Evolutionary conservation across 805 yeast genomes (phyloP).

Genomic region (Suhomyces prunicola): DNA sequence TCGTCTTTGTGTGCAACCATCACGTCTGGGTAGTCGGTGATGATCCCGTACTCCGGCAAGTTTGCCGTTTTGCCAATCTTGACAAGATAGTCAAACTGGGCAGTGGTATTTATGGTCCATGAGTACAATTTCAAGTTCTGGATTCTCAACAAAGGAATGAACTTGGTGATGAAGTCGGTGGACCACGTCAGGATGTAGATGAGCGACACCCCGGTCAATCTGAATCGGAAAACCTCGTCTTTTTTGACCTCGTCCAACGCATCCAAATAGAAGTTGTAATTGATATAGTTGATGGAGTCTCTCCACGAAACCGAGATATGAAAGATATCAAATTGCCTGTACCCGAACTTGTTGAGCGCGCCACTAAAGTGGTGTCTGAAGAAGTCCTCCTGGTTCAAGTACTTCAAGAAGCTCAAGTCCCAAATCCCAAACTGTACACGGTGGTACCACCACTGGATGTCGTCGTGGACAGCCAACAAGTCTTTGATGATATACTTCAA

Average conservation of each 20-base stretch:
- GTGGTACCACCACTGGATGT: constrained; percentile 37
- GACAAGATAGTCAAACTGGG: constrained; percentile 34
- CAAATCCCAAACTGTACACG: constrained; percentile 40
- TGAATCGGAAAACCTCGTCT: constrained; percentile 18
- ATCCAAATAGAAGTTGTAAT: constrained; percentile 36
- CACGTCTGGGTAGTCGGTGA: constrained; percentile 34
- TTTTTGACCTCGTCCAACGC: constrained; percentile 11
- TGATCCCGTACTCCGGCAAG: constrained; percentile 33
- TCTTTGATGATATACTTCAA: constrained; percentile 29
- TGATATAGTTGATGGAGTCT: constrained; percentile 29
- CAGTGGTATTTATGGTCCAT: constrained; percentile 39
- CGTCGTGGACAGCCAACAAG: constrained; percentile 23
- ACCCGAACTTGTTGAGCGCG: constrained; percentile 15
- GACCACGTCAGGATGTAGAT: constrained; percentile 40
- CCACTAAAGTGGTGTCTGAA: constrained; percentile 25
- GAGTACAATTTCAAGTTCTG: constrained; percentile 32
- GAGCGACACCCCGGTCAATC: constrained; percentile 35
- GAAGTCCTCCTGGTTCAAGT: constrained; percentile 36
- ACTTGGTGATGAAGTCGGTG: constrained; percentile 28
- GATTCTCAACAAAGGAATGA: constrained; percentile 33
- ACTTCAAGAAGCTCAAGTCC: constrained; percentile 37
- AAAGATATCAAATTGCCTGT: constrained; percentile 29
- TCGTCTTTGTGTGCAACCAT: constrained; percentile 21
- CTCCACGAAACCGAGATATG: constrained; percentile 37
- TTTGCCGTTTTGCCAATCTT: constrained; percentile 22